Base-by-base conservation (phyloP, 1,284 basidiomycete genomes). In the Peniophora sp. region DNA sequence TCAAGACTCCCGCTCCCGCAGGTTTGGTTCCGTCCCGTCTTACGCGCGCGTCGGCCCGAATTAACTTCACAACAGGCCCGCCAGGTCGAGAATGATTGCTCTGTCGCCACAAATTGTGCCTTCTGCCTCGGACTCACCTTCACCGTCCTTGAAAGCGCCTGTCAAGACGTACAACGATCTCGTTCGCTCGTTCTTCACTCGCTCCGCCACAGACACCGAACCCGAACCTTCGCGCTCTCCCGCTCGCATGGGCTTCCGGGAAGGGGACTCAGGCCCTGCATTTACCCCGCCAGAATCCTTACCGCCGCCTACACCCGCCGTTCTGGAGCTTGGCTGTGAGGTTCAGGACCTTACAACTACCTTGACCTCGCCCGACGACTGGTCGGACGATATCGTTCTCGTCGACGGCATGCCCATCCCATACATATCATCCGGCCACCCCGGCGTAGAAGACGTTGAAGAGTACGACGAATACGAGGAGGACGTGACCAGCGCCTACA, bases 161-260 rank as follows among this genome's bases (percentile, higher is more conserved):
- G 27, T 32, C 27, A 32, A 32, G 27, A 32, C 27, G 27, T 57
- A 57, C 50, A 49, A 57, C 43, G 50, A 37, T 12, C 51, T 57
- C 9, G 55, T 57, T 44, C 57, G 54, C 41, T 57, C 56, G 24
- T 22, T 57, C 42, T 57, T 57, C 45, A 57, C 55, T n/a, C 52
- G 47, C 15, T 41, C 56, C 39, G 47, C 50, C 49, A 32, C 36
- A 35, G 49, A 51, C 35, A 12, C 12, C 27, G 56, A 53, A 12
- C 35, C 47, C 6, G 54, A 55, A 17, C 57, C 57, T n/a, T 48
- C 57, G 24, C 57, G 57, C 52, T 54, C 54, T 18, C 57, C 52
- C 44, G 58, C 54, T 23, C 54, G 57, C 14, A 55, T 58, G 24
- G 54, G 55, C 35, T 57, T 58, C 44, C 42, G 48, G 35, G 41